Evolutionary conservation across 2,329 filamentous ascomycete genomes (phyloP), one percentile per base, ranked within the genome.

Genomic region (Fusarium pseudonygamai): DNA sequence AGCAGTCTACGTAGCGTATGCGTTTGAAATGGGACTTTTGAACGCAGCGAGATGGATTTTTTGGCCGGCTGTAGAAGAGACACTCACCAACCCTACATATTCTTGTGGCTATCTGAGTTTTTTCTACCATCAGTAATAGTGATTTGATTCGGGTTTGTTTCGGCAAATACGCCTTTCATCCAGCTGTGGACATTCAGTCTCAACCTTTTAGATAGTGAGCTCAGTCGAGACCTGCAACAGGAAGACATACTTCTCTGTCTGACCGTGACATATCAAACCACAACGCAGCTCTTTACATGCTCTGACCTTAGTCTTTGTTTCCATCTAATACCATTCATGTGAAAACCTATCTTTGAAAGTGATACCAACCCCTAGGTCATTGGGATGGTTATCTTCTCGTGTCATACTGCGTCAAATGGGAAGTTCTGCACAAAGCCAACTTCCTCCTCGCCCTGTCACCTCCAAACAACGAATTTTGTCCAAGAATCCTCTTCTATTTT

Each of bases 251-350:
- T 22, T 28, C n/a, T 18, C 43, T 22, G 43, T 28, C 13, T 8
- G 18, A 5, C 28, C 15, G 6, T 6, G 18, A 5, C 28, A 32
- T 18, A 32, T 5, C 11, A n/a, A 49, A 32, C 18, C 22, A 18
- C 11, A 18, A 18, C 3, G 20, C 45, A 16, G 22, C 5, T 24
- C 4, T 6, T 50, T 10, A 20, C 3, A 24, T 20, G 4, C 12
- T 4, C 8, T 20, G 2, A 0, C 22, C 6, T 11, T 14, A 11
- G 4, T 20, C 30, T 24, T 3, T 6, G 9, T 2, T 9, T 9
- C 20, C 9, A 15, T 5, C 24, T 10, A 10, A 50, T 4, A 4
- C 16, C 3, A 20, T 14, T 7, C 1, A 3, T 12, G 13, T 34
- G 9, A 20, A 12, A 10, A 15, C 14, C 9, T 6, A 5, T 2